Base-by-base conservation (phyloP, 2,329 filamentous ascomycete species). In the Penicillium sumatraense region DNA sequence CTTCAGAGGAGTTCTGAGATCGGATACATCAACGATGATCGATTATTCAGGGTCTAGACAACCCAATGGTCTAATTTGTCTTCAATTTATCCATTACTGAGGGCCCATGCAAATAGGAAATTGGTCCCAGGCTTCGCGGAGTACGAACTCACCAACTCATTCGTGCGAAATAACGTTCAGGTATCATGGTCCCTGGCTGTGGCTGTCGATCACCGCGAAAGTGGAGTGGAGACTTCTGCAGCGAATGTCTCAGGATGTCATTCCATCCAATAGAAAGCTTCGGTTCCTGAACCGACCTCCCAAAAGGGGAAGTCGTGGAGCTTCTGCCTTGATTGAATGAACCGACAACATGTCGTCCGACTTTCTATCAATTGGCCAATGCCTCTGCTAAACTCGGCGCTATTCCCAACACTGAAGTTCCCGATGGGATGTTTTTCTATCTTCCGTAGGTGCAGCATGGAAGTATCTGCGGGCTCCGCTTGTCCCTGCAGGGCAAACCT, bases 181-280 rank as follows among this genome's bases (percentile, higher is more conserved):
- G n/a, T n/a, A n/a, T n/a, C n/a, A n/a, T n/a, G 13, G 49, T 26
- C 20, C 52, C 44, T 52, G 48, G 49, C 38, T 23, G 49, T 58
- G 49, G 53, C 53, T 55, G 56, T 58, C 56, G 56, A 58, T 58
- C 56, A 50, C 49, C 40, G 21, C 16, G 31, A 31, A 18, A 36
- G 51, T n/a, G 7, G 20, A 23, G 56, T 56, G 53, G 56, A 33
- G 49, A 56, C 35, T 24, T 49, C 40, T 53, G 33, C 56, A 56
- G 26, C 14, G 27, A 16, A 42, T 53, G 56, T 58, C 48, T 56
- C 53, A 58, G 48, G 26, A 36, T 10, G 27, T 38, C 3, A 26
- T 44, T 6, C 24, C 47, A 20, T n/a, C 51, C 51, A 51, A 57
- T 54, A 27, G 26, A 18, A 31, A 26, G 1, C 21, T 24, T 29